A percentile compares a stretch with the other conserved stretches of the same genome.
phyloP scores from a whole-genome alignment of 179 eudicot genomes.

The Silene noctiflora region DNA sequence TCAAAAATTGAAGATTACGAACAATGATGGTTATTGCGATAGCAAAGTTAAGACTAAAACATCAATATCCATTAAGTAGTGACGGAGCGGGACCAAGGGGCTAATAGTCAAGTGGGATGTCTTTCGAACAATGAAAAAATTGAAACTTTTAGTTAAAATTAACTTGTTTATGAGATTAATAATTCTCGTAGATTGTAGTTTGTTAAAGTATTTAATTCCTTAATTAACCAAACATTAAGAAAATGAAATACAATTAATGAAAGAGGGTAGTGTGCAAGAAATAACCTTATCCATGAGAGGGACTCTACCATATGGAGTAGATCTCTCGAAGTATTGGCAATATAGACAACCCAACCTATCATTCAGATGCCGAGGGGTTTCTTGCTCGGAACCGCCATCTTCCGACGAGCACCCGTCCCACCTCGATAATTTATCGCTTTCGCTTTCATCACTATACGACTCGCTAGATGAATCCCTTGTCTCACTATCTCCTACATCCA shows the following conservation, averaged over 20 bases:
- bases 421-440: constrained; percentile 69
- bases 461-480: constrained; percentile 86
- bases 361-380: constrained; percentile 51
- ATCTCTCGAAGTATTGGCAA: constrained; percentile 75
- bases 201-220: not conserved
- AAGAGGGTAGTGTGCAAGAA: not conserved
- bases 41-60: no score
- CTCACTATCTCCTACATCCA: constrained; percentile 59
- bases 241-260: no score
- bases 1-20: no score
- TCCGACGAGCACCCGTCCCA: constrained; percentile 89
- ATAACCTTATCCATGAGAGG: constrained; percentile 96
- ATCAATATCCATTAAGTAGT: no score
- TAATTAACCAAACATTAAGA: not conserved
- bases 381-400: constrained; percentile 68
- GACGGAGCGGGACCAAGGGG: no score
- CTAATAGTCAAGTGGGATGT: no score
- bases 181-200: no score
- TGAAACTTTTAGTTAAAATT: no score
- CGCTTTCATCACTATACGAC: constrained; percentile 85
- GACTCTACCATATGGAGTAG: constrained; percentile 86
- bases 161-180: no score
- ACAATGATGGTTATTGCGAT: no score
- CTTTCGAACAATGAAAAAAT: no score
- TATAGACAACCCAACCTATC: constrained; percentile 78